Evolutionary conservation across 208 protist species (phyloP).

Genomic region (Novymonas esmeraldas): DNA sequence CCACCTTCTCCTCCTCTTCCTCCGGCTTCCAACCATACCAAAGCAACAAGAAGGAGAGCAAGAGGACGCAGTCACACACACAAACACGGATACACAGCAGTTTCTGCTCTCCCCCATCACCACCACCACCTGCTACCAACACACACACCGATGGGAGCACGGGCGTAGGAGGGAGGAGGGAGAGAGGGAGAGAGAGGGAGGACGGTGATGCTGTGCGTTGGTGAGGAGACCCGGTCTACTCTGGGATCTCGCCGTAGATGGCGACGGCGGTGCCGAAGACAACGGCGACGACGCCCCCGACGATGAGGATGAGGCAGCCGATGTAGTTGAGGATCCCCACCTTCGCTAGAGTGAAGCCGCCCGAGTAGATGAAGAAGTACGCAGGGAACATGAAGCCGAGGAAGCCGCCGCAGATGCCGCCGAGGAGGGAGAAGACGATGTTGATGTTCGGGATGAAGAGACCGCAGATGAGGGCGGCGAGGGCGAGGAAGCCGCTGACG

Average conservation of each 20-base stretch:
- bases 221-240: neutral
- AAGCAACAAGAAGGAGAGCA: neutral
- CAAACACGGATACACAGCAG: neutral
- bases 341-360: conserved; percentile 55
- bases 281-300: conserved; percentile 66
- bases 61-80: neutral
- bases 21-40: neutral
- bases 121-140: neutral
- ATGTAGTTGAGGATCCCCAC: conserved; percentile 58
- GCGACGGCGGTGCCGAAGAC: conserved; percentile 72
- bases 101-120: too few relatives aligned
- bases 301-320: conserved; percentile 48
- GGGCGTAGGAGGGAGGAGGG: too few relatives aligned
- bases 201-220: too few relatives aligned
- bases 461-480: conserved; percentile 65
- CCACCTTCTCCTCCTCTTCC: neutral
- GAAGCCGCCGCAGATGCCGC: conserved; percentile 71
- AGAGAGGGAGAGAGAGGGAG: too few relatives aligned
- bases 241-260: conserved; percentile 49
- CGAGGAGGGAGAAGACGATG: conserved; percentile 80
- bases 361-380: conserved; percentile 78
- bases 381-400: conserved; percentile 84
- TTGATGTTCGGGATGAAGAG: conserved; percentile 81
- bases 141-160: neutral
- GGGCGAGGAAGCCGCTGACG: conserved; percentile 44